Conservation (phyloP, 495 filamentous ascomycete genomes). For the Hyaloscypha hepaticicola region DNA sequence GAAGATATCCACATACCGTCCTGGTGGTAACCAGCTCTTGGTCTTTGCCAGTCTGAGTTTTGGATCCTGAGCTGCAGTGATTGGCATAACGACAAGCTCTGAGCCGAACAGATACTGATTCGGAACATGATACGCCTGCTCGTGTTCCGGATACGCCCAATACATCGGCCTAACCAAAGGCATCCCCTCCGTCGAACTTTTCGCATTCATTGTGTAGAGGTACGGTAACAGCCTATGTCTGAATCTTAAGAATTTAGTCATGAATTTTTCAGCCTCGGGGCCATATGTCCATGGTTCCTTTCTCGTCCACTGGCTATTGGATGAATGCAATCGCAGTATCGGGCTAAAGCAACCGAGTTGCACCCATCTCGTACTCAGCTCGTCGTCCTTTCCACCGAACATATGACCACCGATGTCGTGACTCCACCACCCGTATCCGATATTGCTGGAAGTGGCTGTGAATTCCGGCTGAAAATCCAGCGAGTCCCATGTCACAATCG, state of each 20-base stretch:
- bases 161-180: conserved; percentile 59
- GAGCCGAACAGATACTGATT: conserved; percentile 57
- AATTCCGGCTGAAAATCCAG: conserved; percentile 62
- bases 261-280: conserved; percentile 38
- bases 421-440: conserved; percentile 65
- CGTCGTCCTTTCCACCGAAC: conserved; percentile 49
- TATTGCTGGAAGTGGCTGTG: conserved; percentile 60
- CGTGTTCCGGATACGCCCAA: conserved; percentile 49
- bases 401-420: conserved; percentile 63
- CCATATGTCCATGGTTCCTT: conserved; percentile 59
- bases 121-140: conserved; percentile 48
- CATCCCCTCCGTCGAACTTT: conserved; percentile 35
- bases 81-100: conserved; percentile 51
- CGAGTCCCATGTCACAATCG: conserved; percentile 53
- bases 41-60: conserved; percentile 40
- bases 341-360: conserved; percentile 59
- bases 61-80: conserved; percentile 44
- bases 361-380: conserved; percentile 56
- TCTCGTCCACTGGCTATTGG: conserved; percentile 48
- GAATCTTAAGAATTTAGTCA: conserved; percentile 47
- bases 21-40: conserved; percentile 51
- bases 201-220: conserved; percentile 55
- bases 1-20: conserved; percentile 52
- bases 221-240: conserved; percentile 57
- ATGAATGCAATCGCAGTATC: conserved; percentile 56